Evolutionary conservation across 2,329 filamentous ascomycete species (phyloP).

Genomic region (Akanthomyces lecanii): DNA sequence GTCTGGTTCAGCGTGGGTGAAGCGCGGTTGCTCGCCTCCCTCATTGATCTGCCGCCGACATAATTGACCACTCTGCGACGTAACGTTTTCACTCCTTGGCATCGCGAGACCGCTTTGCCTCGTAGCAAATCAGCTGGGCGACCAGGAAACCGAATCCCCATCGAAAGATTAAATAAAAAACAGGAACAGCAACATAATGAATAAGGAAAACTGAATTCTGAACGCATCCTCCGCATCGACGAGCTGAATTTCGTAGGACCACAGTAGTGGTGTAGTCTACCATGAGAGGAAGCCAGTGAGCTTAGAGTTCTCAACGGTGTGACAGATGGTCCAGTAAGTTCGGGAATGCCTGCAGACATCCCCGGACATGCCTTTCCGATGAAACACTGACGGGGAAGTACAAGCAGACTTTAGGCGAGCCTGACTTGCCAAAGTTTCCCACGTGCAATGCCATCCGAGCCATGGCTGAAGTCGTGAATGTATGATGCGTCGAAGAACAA

Average conservation of each 20-base stretch:
- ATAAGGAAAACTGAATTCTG: slow-evolving; percentile 13
- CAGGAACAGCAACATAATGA: slow-evolving; percentile 28
- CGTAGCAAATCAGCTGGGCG: background rate
- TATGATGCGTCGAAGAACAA: slow-evolving; percentile 40
- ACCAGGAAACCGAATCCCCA: slow-evolving; percentile 22
- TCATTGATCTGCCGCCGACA: background rate
- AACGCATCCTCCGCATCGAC: slow-evolving; percentile 12
- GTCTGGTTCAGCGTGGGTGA: background rate
- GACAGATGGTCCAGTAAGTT: slow-evolving; percentile 4
- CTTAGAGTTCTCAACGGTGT: slow-evolving; percentile 4
- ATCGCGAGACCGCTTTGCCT: background rate
- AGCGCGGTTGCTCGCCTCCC: background rate
- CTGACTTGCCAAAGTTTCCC: background rate
- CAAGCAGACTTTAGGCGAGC: background rate
- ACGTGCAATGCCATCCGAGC: slow-evolving; percentile 33
- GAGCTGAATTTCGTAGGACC: background rate
- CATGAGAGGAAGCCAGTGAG: background rate
- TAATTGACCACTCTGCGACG: background rate
- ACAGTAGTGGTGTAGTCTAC: slow-evolving; percentile 8
- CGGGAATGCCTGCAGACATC: slow-evolving; percentile 2
- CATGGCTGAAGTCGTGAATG: slow-evolving; percentile 35
- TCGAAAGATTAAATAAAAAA: slow-evolving; percentile 21
- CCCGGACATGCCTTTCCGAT: slow-evolving; percentile 18
- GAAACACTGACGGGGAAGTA: background rate
- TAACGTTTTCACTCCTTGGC: background rate